Percentiles rank a stretch among this genome's conserved stretches.
These are phyloP conservation scores for Mycena latifolia DNA, from an alignment of 768 basidiomycete genomes.

Conservation along the genomic window DNA sequence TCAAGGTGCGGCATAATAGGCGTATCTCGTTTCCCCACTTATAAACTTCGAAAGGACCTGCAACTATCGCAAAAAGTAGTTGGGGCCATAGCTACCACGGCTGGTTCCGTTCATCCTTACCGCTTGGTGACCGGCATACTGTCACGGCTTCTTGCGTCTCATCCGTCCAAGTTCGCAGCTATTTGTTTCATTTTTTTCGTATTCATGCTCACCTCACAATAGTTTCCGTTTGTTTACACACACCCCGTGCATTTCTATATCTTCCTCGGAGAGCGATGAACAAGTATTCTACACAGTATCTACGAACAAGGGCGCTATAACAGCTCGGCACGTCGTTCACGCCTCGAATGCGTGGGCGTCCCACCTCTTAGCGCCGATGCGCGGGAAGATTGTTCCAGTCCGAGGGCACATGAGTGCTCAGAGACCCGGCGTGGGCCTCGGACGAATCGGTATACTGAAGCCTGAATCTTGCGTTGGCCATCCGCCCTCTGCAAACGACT, in stretches of 20 bases:
- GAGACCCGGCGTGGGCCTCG: conserved; percentile 54
- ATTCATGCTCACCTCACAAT: not conserved
- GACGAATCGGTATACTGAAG: not conserved
- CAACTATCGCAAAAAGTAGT: conserved; percentile 49
- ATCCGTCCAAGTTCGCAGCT: conserved; percentile 40
- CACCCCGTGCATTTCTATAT: conserved; percentile 59
- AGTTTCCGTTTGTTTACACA: conserved; percentile 59
- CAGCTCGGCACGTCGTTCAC: conserved; percentile 65
- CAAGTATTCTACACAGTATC: conserved; percentile 53
- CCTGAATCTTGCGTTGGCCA: not conserved
- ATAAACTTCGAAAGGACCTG: conserved; percentile 45
- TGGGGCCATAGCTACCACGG: conserved; percentile 55
- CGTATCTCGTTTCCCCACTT: not conserved
- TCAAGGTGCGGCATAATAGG: conserved; percentile 7
- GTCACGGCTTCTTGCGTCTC: conserved; percentile 50
- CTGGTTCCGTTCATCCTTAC: conserved; percentile 64
- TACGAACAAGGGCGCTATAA: conserved; percentile 62
- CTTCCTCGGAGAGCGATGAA: conserved; percentile 37
- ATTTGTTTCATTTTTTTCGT: not conserved
- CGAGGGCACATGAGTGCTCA: conserved; percentile 65
- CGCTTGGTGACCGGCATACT: conserved; percentile 61
- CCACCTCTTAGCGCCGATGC: conserved; percentile 61
- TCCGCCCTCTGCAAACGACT: not conserved
- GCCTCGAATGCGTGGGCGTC: conserved; percentile 77
- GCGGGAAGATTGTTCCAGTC: conserved; percentile 59